Base-by-base conservation (phyloP, 768 basidiomycete species). In the Mycena venus region DNA sequence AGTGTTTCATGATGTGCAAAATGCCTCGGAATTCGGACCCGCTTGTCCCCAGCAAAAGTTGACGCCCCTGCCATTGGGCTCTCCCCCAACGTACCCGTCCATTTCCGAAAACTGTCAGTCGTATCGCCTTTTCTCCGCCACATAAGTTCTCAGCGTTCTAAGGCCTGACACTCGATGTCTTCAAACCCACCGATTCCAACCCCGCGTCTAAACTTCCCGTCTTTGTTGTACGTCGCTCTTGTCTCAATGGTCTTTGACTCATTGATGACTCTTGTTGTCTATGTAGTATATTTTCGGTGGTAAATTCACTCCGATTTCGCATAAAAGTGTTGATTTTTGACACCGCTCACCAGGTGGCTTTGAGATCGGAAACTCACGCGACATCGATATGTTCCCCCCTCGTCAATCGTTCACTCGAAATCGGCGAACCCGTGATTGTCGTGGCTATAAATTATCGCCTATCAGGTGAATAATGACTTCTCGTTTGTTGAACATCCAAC, bases 361-460 rank as follows among this genome's bases (percentile, higher is more conserved):
- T n/a, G 29, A 63, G 17, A 36, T 49, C 15, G 62, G 62, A 4
- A 49, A 63, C 40, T 47, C 42, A 32, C 42, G 42, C 62, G 62
- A 27, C 14, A 44, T n/a, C 40, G 31, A 63, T 49, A 11, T 63
- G 9, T 21, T n/a, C n/a, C 17, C 42, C 62, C 7, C 8, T 44
- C 1, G 62, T 63, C 25, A 29, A 47, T 4, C n/a, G 44, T 14
- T 63, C 62, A 31, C 21, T 63, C 19, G 19, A 42, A n/a, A 47
- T 29, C 2, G 8, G 17, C 21, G 29, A 44, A 8, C 42, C 62
- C 3, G 25, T 49, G 3, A 19, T 63, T 7, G 27, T 47, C 17
- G 42, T 63, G 19, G 62, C 62, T 11, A 23, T 47, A 40, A 63
- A 63, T 31, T 63, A 74, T 29, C 55, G 73, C n/a, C n/a, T n/a